Conservation (phyloP, 257 asterid species). For the Solanum dulcamara region DNA sequence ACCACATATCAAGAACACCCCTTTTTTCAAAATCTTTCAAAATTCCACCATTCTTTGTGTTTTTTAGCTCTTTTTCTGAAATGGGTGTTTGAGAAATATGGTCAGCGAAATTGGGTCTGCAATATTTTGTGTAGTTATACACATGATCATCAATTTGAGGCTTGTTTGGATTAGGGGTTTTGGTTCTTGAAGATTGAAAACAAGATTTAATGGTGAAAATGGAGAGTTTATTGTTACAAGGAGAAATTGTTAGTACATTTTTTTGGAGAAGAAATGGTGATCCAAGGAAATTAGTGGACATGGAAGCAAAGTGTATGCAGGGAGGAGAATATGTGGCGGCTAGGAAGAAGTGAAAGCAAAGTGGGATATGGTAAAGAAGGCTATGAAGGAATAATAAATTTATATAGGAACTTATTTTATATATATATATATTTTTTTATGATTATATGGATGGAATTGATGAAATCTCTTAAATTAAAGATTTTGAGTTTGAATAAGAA, state of each 20-base stretch:
- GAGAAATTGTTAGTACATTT: not conserved
- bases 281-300: conserved; percentile 34
- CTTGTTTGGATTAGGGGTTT: conserved; percentile 17
- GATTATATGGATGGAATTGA: no score
- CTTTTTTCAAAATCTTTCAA: not conserved
- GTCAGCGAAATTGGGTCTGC: conserved; percentile 29
- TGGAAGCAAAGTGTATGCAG: not conserved
- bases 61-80: conserved; percentile 10
- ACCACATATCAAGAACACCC: conserved; percentile 36
- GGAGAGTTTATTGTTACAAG: not conserved
- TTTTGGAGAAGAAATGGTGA: conserved; percentile 15
- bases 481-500: not conserved
- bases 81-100: conserved; percentile 25
- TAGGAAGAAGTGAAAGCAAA: not conserved
- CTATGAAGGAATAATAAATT: not conserved
- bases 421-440: no score
- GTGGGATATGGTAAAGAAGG: not conserved
- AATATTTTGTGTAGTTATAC: conserved; percentile 21
- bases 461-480: not conserved
- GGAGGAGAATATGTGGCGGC: not conserved
- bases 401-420: no score
- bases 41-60: not conserved
- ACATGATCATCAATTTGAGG: conserved; percentile 24
- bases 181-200: conserved; percentile 42
- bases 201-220: conserved; percentile 41